Evolutionary conservation across 441 rosid species (phyloP), one percentile per base, ranked within the genome.

Genomic region (Populus trichocarpa): DNA sequence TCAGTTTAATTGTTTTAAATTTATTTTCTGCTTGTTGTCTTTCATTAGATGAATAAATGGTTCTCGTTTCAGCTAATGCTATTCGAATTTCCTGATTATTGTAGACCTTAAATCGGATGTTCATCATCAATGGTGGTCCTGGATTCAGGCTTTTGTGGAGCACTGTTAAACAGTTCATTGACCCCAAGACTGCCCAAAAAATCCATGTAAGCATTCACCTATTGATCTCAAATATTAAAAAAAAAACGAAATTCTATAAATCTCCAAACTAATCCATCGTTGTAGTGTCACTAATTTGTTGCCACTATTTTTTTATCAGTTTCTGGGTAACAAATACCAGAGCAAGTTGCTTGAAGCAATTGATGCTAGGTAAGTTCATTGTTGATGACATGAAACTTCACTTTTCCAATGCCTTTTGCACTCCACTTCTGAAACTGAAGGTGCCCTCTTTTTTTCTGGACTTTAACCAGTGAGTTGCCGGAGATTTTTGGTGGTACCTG

Each of bases 121-220:
- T 90, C 89, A 91, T 94, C 82, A 91, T 93, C 66, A 94, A 94
- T 84, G 97, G 96, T 8, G 98, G 97, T 69, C 70, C 95, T 50
- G 97, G 95, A 82, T 94, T 94, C 82, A 84, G 97, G 85, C 89
- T 94, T 83, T 78, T 92, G 85, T 94, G 98, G 98, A 94, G 83
- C 88, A 87, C 95, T 69, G 88, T 92, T 26, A 94, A 92, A 85
- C 84, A 86, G 61, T 94, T 94, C 87, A 93, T 94, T 80, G 98
- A 92, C 77, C 96, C 97, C 5, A 94, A 92, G 84, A 94, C 97
- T 73, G 91, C 96, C 38, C 85, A 93, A 76, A 94, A 92, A 80
- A 94, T 94, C 85, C 84, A 92, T 87, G 98, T 87, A 84, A 87
- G 90, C 65, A 64, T 68, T 57, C 35, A 5, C 14, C 80, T 42